Percentiles rank a stretch among this genome's conserved stretches.
phyloP scores from a whole-genome alignment of 441 rosid genomes.

The Metrosideros polymorpha region DNA sequence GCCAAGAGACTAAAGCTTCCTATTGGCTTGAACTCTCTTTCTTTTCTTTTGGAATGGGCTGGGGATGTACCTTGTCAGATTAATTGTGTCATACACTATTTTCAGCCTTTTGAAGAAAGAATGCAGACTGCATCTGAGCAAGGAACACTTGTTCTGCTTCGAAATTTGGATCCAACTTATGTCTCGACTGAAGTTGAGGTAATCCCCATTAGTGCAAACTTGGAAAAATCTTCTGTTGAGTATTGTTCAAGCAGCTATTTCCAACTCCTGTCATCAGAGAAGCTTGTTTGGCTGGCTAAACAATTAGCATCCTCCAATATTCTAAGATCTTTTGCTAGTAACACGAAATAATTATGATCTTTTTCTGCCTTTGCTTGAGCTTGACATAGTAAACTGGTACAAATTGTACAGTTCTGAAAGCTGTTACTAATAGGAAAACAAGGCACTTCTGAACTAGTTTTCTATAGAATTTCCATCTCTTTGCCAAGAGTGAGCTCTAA shows the following conservation, averaged over 20 bases:
- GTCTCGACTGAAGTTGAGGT: conserved; percentile 71
- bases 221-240: background rate
- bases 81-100: background rate
- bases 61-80: background rate
- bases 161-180: conserved; percentile 65
- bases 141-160: conserved; percentile 57
- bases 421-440: background rate
- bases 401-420: background rate
- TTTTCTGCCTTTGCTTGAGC: background rate
- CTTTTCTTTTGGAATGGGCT: conserved; percentile 1
- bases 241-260: background rate
- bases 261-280: background rate
- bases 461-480: background rate
- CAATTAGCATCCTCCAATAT: background rate
- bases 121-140: conserved; percentile 37
- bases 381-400: background rate
- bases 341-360: background rate
- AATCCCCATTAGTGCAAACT: background rate
- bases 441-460: background rate
- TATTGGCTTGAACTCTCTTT: background rate
- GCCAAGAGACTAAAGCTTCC: background rate
- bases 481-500: background rate
- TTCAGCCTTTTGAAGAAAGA: conserved; percentile 69
- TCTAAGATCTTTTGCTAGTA: background rate
- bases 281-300: background rate